These are phyloP conservation scores for Leishmania arabica DNA, from an alignment of 208 protist species.

Conservation along the genomic window DNA sequence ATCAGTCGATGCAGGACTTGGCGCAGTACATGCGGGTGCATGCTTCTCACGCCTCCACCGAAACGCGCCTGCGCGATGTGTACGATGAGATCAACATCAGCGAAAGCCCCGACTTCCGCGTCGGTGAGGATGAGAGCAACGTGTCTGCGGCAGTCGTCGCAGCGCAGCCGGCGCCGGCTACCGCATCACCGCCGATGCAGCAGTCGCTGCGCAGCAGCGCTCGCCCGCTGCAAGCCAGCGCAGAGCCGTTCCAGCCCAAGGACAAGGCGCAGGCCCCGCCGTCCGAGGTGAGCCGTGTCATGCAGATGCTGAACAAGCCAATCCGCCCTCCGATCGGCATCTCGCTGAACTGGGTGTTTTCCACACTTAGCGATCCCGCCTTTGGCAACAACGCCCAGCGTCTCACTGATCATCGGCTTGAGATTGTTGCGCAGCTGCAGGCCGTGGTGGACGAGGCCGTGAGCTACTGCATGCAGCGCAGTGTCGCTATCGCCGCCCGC, in stretches of 20 bases:
- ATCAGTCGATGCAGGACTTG: conserved; percentile 62
- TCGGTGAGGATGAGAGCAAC: conserved; percentile 53
- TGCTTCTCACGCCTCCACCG: conserved; percentile 34
- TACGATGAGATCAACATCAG: conserved; percentile 69
- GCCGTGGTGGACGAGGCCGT: conserved; percentile 89
- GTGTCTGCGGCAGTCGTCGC: conserved; percentile 13
- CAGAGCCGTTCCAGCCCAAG: conserved; percentile 88
- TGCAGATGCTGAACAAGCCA: conserved; percentile 33
- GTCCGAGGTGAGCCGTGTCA: conserved; percentile 28
- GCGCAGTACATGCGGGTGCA: conserved; percentile 55
- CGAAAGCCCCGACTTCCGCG: conserved; percentile 78
- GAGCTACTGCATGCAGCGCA: conserved; percentile 91
- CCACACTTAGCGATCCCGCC: conserved; percentile 40
- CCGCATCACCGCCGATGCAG: conserved; percentile 12
- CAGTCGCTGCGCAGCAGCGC: conserved; percentile 34
- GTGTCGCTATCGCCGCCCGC: conserved; percentile 92
- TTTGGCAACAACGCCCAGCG: conserved; percentile 22
- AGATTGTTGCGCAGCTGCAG: conserved; percentile 76
- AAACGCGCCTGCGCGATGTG: conserved; percentile 55
- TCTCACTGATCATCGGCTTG: conserved; percentile 35
- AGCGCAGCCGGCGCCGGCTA: conserved; percentile 15
- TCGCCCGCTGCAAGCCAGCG: conserved; percentile 72
- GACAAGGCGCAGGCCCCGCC: conserved; percentile 32
- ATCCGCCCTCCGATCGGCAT: conserved; percentile 55
- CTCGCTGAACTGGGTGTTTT: conserved; percentile 48